These are phyloP conservation scores for Candida morakotiae DNA, from an alignment of 805 yeast genomes.

Conservation along the genomic window DNA sequence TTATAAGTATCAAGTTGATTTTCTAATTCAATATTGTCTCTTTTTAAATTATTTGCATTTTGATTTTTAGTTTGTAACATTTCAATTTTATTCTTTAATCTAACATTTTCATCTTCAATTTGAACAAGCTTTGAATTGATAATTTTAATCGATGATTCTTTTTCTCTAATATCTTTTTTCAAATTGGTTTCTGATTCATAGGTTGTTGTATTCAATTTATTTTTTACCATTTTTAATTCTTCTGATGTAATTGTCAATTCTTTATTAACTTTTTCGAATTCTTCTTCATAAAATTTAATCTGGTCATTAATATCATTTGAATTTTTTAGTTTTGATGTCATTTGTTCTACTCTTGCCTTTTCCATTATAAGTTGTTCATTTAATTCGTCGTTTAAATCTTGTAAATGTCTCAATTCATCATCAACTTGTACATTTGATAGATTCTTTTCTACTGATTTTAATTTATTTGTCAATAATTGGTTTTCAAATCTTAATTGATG, in stretches of 20 bases:
- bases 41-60: not conserved
- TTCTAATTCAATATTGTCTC: not conserved
- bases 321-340: conserved; percentile 1
- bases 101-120: not conserved
- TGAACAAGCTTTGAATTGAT: not conserved
- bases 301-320: conserved; percentile 2
- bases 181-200: conserved; percentile 1
- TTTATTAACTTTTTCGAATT: conserved; percentile 5
- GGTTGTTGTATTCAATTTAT: not conserved
- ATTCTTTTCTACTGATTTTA: not conserved
- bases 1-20: not conserved
- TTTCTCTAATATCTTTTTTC: not conserved
- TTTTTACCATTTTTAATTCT: not conserved
- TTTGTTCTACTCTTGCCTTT: not conserved
- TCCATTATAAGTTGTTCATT: conserved; percentile 1
- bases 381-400: conserved; percentile 1
- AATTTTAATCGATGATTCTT: not conserved
- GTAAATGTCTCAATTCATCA: not conserved
- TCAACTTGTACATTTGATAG: not conserved
- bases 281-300: conserved; percentile 7
- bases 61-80: not conserved
- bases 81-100: not conserved
- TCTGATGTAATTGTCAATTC: not conserved
- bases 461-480: not conserved
- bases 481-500: not conserved